Evolutionary conservation across 331 rosid species (phyloP), one percentile per base, ranked within the genome.

Genomic region (Stylosanthes scabra): DNA sequence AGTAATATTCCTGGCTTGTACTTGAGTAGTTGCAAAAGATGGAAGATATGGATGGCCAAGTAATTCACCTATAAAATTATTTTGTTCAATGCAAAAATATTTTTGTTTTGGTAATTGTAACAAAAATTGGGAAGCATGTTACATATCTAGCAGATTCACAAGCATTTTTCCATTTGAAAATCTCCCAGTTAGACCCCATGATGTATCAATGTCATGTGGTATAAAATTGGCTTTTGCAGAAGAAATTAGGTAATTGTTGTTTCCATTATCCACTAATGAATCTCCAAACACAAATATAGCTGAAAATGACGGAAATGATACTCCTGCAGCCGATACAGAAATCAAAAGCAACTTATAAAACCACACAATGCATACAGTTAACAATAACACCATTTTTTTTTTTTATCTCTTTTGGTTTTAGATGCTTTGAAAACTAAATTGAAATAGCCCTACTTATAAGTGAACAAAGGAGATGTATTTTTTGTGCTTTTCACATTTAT

Each of bases 211-310:
- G 16, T 76, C 85, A 60, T 81, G 77, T 54, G 88, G 88, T 2
- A 0, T 3, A 45, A 8, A 84, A 51, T 81, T 81, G 27, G 85
- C 81, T 55, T 60, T 84, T 37, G 83, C 88, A 0, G 74, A 12
- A 62, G 88, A 41, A 45, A 9, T 16, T 57, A 84, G 78, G 37
- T 6, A 2, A 64, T 84, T 80, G 65, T 84, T 84, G 25, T 69
- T 81, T 25, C 88, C 88, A 70, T 11, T 11, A 56, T 84, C 88
- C 34, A 74, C 62, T 7, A 84, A n/a, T 8, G 78, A 84, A 77
- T 84, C 85, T 52, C 85, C 85, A 44, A 84, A 84, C 63, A 84
- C 88, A 81, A 77, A 84, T 71, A 84, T 77, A 11, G 83, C 73
- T 7, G 85, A 14, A 72, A 65, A 70, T 4, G 42, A 60, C 52